Percentiles rank a stretch among this genome's conserved stretches.
Conservation (phyloP, 805 yeast species). For the Yarrowia sp. region DNA sequence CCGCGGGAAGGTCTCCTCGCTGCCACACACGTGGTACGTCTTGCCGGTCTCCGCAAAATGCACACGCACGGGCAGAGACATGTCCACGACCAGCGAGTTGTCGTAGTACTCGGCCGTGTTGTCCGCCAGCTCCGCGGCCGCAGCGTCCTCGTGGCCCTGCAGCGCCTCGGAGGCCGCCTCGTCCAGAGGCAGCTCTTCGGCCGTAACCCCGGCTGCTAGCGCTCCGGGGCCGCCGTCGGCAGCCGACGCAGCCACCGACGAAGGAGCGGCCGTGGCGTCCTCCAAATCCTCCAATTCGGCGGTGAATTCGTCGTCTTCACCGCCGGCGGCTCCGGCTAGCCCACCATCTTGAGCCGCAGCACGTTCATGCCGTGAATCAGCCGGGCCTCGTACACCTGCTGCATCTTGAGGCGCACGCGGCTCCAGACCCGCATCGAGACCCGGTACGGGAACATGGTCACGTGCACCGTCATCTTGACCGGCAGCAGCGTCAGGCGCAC, state of each 20-base stretch:
- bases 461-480: constrained; percentile 29
- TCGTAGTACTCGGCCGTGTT: constrained; percentile 22
- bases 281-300: constrained; percentile 21
- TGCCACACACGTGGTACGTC: constrained; percentile 10
- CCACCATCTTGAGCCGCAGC: constrained; percentile 26
- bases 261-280: background rate
- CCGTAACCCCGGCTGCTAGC: background rate
- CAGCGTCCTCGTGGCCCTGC: constrained; percentile 26
- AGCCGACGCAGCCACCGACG: constrained; percentile 4
- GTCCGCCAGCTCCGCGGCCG: constrained; percentile 4
- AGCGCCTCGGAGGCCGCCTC: constrained; percentile 23
- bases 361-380: constrained; percentile 32
- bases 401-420: constrained; percentile 21
- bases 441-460: constrained; percentile 25
- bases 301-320: background rate
- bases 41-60: constrained; percentile 17
- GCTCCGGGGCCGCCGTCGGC: constrained; percentile 17
- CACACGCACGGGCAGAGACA: constrained; percentile 16
- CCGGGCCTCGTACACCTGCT: constrained; percentile 32
- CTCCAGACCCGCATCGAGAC: constrained; percentile 34
- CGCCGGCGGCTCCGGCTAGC: constrained; percentile 21
- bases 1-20: constrained; percentile 5
- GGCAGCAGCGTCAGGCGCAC: constrained; percentile 26
- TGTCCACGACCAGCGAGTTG: constrained; percentile 17
- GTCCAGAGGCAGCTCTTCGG: constrained; percentile 18